Conservation (phyloP, 2,329 filamentous ascomycete genomes). For the Colletotrichum coccodes region DNA sequence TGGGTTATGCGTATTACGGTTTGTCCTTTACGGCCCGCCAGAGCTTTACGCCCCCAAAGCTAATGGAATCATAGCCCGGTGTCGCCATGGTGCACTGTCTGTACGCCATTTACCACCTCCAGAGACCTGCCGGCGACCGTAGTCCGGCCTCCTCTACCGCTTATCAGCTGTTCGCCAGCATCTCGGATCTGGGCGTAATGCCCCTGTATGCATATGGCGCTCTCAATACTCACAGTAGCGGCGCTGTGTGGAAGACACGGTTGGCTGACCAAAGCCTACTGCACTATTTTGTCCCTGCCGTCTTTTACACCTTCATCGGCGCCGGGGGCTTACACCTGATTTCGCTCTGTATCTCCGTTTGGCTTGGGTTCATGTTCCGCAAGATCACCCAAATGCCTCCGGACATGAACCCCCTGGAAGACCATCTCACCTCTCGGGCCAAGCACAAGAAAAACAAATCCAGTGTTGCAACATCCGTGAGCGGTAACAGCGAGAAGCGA, state of each 20-base stretch:
- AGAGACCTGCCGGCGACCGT: conserved; percentile 74
- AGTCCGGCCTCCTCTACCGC: conserved; percentile 85
- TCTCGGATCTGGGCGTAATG: conserved; percentile 72
- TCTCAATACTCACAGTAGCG: conserved; percentile 55
- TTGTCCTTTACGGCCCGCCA: conserved; percentile 47
- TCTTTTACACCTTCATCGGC: conserved; percentile 74
- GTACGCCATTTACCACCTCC: conserved; percentile 86
- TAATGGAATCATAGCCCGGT: conserved; percentile 69
- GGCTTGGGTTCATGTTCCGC: conserved; percentile 81
- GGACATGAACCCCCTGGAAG: conserved; percentile 94
- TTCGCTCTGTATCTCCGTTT: conserved; percentile 77
- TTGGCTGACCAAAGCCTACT: conserved; percentile 66
- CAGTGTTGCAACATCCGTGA: conserved; percentile 59
- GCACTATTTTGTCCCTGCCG: conserved; percentile 70
- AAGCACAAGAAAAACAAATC: conserved; percentile 81
- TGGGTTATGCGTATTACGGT: conserved; percentile 85
- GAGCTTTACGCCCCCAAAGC: conserved; percentile 6
- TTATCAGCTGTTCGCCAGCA: conserved; percentile 85
- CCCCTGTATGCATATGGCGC: conserved; percentile 68
- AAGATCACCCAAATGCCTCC: conserved; percentile 86
- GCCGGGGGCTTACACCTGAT: conserved; percentile 76
- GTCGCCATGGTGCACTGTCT: conserved; percentile 76
- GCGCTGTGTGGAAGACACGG: conserved; percentile 72
- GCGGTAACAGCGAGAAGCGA: conserved; percentile 66
- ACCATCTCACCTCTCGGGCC: conserved; percentile 79